Base-by-base conservation (phyloP, 2,329 filamentous ascomycete genomes). In the Fusarium concolor region DNA sequence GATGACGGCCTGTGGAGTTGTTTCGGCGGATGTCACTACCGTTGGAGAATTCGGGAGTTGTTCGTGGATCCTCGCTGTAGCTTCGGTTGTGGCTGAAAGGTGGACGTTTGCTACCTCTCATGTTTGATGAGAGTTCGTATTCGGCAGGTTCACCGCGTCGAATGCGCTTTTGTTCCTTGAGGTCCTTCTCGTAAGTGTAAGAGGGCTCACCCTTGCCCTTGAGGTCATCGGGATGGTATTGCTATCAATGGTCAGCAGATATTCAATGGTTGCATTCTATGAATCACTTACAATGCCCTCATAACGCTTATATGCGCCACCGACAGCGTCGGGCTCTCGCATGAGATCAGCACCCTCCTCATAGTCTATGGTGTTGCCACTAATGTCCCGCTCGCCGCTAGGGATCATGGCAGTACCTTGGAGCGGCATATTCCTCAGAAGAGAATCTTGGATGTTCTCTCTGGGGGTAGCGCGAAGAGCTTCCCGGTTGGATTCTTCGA, bases 311-410 rank as follows among this genome's bases (percentile, higher is more conserved):
- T 96, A 97, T 15, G 91, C 85, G n/a, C 90, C 92, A 17, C 92
- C 92, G 1, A 81, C 76, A 5, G 87, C 86, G 63, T 91, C 87
- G 1, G 81, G 79, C 73, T 95, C 92, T 49, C 90, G 85, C 90
- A 94, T 94, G 76, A 97, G 83, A 74, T 97, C 93, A 3, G 90
- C 86, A n/a, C 94, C 94, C 74, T 97, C 94, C 73, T 93, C 84
- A 73, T 97, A 97, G 28, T 89, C 70, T 83, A 96, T 92, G 12
- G 86, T 81, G 53, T 88, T 85, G 4, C 94, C 94, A 56, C 87
- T 84, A 18, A 86, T 79, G 76, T 96, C 94, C 2, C 80, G 79
- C 71, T 85, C 80, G 22, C 94, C 94, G 0, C 91, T 89, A 2
- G 94, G 92, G n/a, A 96, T 86, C 18, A 82, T 82, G 2, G 94